phyloP scores from a whole-genome alignment of 345 rosid genomes.

The Syzygium grande region DNA sequence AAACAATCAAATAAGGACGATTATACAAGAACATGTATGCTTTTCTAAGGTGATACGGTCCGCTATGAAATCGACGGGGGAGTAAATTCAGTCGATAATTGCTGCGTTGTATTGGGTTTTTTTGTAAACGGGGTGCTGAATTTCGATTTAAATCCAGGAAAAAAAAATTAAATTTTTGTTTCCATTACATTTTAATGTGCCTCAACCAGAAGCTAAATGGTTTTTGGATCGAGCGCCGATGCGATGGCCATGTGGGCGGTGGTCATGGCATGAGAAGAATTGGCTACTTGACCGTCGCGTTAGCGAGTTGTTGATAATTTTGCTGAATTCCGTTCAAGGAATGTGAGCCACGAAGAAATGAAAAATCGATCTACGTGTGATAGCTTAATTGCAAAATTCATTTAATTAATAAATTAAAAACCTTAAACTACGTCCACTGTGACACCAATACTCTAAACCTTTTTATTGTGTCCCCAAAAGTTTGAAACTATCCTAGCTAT shows the following conservation, averaged over 20 bases:
- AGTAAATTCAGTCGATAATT: accelerated
- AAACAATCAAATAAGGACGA: not conserved
- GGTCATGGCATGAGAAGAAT: accelerated
- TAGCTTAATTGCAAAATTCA: not conserved
- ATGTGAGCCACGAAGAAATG: not conserved
- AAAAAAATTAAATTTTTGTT: not conserved
- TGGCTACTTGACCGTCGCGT: not conserved
- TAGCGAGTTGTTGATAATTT: not conserved
- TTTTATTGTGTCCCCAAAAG: not conserved
- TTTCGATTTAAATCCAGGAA: not conserved
- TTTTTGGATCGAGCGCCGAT: not conserved
- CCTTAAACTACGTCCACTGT: accelerated
- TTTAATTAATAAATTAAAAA: not conserved
- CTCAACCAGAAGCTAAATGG: not conserved
- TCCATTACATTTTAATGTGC: not conserved
- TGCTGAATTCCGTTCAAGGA: not conserved
- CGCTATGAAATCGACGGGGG: not conserved
- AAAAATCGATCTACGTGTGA: not conserved
- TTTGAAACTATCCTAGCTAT: too few relatives aligned
- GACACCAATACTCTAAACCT: accelerated
- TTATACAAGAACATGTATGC: not conserved
- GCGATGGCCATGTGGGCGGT: not conserved
- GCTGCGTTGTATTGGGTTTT: not conserved
- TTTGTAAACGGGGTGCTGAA: not conserved
- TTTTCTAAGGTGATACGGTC: not conserved